Evolutionary conservation across 2,329 filamentous ascomycete genomes (phyloP), one percentile per base, ranked within the genome.

Genomic region (Biscogniauxia marginata): DNA sequence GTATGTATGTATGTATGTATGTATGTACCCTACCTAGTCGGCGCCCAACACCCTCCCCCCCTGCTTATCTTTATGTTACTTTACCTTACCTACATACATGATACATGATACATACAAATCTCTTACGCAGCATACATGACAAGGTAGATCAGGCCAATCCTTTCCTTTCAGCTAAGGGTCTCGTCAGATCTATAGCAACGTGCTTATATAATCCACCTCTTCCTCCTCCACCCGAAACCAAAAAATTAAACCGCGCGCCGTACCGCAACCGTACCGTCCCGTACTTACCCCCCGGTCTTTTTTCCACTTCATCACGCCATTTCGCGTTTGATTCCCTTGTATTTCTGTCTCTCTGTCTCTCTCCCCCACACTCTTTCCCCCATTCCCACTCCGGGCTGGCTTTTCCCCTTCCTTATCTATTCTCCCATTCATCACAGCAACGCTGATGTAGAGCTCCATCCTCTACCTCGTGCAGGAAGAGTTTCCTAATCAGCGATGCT

Each of bases 1-100:
- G 46, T 49, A 49, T 4, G 46, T 24, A 47, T 47, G 46, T 19
- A 47, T 47, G 46, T 47, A 22, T 19, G 46, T 47, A 49, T 49
- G 46, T 49, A 49, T 25, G 44, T 46, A 46, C 21, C 18, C 19
- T n/a, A 46, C 18, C 30, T 34, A 22, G 44, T 46, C 7, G 19
- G 18, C 45, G 19, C 21, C 5, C 13, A n/a, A 3, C 46, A 16
- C 13, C 6, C 24, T 11, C 6, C 11, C 24, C 11, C 6, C 11
- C 30, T 39, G 30, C 30, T 39, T 16, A 39, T 39, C 30, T 16
- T 13, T 9, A 23, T 46, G 30, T 44, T 45, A 55, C 43, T 16
- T 39, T 39, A 39, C 30, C 30, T 39, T 39, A 39, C 30, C 30
- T 34, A n/a, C n/a, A n/a, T n/a, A n/a, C 25, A 30, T 30, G 25